Conservation (phyloP, 352 stramenopile species). For the Phytophthora hybrid region DNA sequence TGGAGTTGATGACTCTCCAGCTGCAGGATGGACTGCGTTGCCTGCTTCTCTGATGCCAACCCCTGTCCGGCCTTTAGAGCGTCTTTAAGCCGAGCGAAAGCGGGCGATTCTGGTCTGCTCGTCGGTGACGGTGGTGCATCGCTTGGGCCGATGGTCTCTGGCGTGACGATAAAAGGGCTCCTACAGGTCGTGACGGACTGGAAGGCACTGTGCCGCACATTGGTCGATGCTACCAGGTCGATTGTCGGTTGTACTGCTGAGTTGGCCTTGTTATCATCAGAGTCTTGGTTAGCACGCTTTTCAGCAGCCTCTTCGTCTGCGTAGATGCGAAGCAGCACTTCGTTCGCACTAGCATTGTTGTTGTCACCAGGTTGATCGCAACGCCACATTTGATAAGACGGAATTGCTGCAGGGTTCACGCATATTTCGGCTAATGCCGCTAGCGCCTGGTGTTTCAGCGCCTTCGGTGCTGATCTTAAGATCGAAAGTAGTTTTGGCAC, state of each 20-base stretch:
- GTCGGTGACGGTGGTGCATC: slow-evolving; percentile 21
- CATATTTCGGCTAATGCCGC: slow-evolving; percentile 74
- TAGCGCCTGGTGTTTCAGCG: slow-evolving; percentile 67
- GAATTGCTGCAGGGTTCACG: slow-evolving; percentile 74
- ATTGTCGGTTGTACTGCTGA: background rate
- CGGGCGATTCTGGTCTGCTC: slow-evolving; percentile 57
- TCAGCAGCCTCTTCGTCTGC: slow-evolving; percentile 64
- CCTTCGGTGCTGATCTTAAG: slow-evolving; percentile 57
- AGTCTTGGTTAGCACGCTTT: slow-evolving; percentile 20
- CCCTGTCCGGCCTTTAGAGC: slow-evolving; percentile 66
- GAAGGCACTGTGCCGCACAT: slow-evolving; percentile 56
- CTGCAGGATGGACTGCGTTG: slow-evolving; percentile 38
- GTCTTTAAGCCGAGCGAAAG: slow-evolving; percentile 78
- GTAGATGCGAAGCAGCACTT: slow-evolving; percentile 78
- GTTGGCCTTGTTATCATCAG: slow-evolving; percentile 6
- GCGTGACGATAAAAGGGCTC: slow-evolving; percentile 51
- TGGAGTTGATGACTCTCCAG: slow-evolving; percentile 48
- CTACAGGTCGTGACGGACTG: slow-evolving; percentile 58
- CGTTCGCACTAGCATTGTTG: slow-evolving; percentile 60
- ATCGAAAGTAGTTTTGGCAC: slow-evolving; percentile 70
- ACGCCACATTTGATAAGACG: slow-evolving; percentile 70
- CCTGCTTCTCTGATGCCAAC: slow-evolving; percentile 22
- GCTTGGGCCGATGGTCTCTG: slow-evolving; percentile 10
- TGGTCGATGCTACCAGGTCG: slow-evolving; percentile 38
- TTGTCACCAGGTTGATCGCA: slow-evolving; percentile 55